These are phyloP conservation scores for Pythium apleroticum DNA, from an alignment of 352 stramenopile species.

Conservation along the genomic window DNA sequence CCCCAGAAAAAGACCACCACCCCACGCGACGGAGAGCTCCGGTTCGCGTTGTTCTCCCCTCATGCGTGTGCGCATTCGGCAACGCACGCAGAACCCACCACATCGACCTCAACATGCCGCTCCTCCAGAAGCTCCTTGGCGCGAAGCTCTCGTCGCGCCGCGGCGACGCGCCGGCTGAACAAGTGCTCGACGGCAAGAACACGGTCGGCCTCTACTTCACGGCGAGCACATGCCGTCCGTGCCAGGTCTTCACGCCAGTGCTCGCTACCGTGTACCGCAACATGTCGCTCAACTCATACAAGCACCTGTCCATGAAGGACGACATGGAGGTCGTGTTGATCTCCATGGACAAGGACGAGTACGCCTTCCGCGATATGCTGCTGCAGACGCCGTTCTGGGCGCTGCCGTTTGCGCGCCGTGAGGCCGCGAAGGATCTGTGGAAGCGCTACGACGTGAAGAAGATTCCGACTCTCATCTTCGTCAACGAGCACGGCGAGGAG, in stretches of 20 bases:
- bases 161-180: slow-evolving; percentile 45
- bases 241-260: slow-evolving; percentile 62
- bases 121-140: slow-evolving; percentile 60
- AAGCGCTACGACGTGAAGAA: slow-evolving; percentile 71
- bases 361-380: slow-evolving; percentile 56
- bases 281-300: slow-evolving; percentile 63
- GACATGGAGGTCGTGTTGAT: slow-evolving; percentile 64
- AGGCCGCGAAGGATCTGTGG: slow-evolving; percentile 56
- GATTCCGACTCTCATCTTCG: slow-evolving; percentile 68
- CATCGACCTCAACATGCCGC: slow-evolving; percentile 33
- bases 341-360: slow-evolving; percentile 53
- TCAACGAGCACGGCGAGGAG: slow-evolving; percentile 58
- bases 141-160: slow-evolving; percentile 49
- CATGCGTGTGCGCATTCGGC: neutral
- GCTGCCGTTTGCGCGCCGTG: slow-evolving; percentile 49
- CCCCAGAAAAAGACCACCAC: slow-evolving; percentile 7
- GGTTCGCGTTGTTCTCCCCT: neutral
- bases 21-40: neutral
- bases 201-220: slow-evolving; percentile 71
- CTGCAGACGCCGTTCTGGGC: slow-evolving; percentile 62
- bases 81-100: slow-evolving; percentile 6
- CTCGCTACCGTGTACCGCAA: slow-evolving; percentile 62
- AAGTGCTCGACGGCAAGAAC: slow-evolving; percentile 54
- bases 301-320: slow-evolving; percentile 51
- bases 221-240: slow-evolving; percentile 54